Conservation (phyloP, 352 stramenopile genomes). For the Globisporangium camurandrum region DNA sequence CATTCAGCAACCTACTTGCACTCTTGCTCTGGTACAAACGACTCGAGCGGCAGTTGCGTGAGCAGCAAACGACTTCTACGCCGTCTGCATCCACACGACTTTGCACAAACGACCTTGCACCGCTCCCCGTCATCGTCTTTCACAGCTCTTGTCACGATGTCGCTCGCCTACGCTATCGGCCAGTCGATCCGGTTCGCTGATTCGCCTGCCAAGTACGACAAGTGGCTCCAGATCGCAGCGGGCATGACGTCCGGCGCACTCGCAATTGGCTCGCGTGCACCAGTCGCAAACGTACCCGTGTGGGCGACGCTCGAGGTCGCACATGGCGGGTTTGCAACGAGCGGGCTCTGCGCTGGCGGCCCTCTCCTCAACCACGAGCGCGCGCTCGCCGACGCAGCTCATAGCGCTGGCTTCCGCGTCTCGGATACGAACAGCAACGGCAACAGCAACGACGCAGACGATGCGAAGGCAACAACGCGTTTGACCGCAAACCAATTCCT, state of each 20-base stretch:
- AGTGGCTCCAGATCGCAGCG: constrained; percentile 5
- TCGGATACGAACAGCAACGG: background rate
- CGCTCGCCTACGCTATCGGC: constrained; percentile 8
- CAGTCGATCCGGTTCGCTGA: constrained; percentile 7
- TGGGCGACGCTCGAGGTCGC: constrained; percentile 16
- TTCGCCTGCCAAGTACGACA: constrained; percentile 4
- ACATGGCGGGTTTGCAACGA: constrained; percentile 10
- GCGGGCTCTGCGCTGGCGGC: constrained; percentile 1
- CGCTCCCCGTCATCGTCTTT: no score
- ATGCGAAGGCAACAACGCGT: background rate
- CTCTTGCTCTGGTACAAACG: no score
- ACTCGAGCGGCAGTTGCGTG: no score
- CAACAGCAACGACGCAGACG: background rate
- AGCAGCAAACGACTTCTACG: no score
- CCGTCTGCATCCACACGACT: no score
- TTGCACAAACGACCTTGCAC: no score
- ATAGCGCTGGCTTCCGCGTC: background rate
- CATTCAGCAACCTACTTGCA: no score
- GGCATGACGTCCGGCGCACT: constrained; percentile 10
- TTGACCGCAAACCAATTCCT: constrained; percentile 1
- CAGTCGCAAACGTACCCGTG: background rate
- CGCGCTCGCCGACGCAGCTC: constrained; percentile 3
- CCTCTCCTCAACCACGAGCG: constrained; percentile 1
- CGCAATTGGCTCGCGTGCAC: constrained; percentile 2
- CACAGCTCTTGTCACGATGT: constrained; percentile 6